Evolutionary conservation across 805 yeast species (phyloP).

Genomic region (Kregervanrija pseudodelftensis): DNA sequence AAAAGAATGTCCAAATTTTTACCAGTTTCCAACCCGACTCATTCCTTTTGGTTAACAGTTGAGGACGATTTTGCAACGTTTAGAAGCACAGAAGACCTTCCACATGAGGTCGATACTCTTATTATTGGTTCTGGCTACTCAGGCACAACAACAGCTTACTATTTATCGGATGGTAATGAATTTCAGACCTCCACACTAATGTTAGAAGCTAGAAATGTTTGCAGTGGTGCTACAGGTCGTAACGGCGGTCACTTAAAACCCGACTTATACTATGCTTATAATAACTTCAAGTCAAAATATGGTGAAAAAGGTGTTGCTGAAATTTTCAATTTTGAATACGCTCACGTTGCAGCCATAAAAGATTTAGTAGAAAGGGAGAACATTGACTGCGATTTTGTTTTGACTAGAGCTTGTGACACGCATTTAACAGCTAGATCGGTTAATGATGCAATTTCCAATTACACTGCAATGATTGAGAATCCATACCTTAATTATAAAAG

Average conservation of each 20-base stretch:
- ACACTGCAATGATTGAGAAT: constrained; percentile 16
- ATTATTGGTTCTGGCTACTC: constrained; percentile 41
- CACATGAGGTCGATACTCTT: constrained; percentile 31
- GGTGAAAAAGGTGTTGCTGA: constrained; percentile 28
- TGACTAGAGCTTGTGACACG: constrained; percentile 27
- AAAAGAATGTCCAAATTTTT: constrained; percentile 2
- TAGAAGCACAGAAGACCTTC: constrained; percentile 26
- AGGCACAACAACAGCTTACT: constrained; percentile 33
- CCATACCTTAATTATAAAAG: constrained; percentile 21
- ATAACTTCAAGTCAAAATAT: constrained; percentile 11
- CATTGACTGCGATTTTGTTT: constrained; percentile 32
- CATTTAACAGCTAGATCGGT: constrained; percentile 8
- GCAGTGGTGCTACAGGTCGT: constrained; percentile 38
- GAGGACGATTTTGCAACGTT: constrained; percentile 12
- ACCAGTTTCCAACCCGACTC: constrained; percentile 16
- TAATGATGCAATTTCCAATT: constrained; percentile 21
- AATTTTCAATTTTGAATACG: constrained; percentile 31
- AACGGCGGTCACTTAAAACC: constrained; percentile 45
- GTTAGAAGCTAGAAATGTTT: constrained; percentile 34
- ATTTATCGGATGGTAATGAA: constrained; percentile 9
- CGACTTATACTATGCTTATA: constrained; percentile 16
- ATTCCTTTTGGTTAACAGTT: constrained; percentile 18
- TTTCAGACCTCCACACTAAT: constrained; percentile 7
- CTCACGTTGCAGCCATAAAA: constrained; percentile 27
- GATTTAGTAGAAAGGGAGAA: constrained; percentile 25